Evolutionary conservation across 768 basidiomycete genomes (phyloP), one percentile per base, ranked within the genome.

Genomic region (Agrocybe pediades): DNA sequence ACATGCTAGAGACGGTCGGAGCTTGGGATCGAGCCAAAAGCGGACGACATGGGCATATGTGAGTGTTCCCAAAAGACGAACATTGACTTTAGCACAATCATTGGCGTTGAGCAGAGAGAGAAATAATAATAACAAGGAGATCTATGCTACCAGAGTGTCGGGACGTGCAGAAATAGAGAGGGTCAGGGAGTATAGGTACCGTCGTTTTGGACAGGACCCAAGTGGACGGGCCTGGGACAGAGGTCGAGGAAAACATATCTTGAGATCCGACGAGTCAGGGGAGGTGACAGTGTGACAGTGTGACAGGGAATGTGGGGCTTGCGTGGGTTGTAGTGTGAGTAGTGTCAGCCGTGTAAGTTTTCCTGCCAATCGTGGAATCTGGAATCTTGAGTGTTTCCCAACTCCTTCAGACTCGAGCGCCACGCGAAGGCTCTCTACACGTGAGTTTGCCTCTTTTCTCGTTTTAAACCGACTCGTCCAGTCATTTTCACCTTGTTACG

Each of bases 401-500:
- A 53, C 26, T 19, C 17, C 62, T 54, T 54, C 48, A 40, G 51
- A 48, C 53, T 59, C 44, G 33, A 46, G 46, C 55, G 55, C 64
- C 65, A 65, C 65, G 60, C 66, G 55, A 53, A 51, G 26, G 24
- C 41, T 49, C 33, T 41, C 43, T 46, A 65, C 64, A 62, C 66
- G 66, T 67, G 66, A 67, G 66, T 56, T 51, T 24, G 51, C 29
- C 29, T 24, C 53, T 47, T 55, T 53, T 54, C 49, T 53, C 47
- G 51, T 46, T 57, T 59, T 60, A 56, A 56, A 61, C n/a, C 46
- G 46, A 43, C 24, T 41, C 27, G 21, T 36, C 11, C 23, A 25
- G 16, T 19, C 21, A 24, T 41, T 11, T 39, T 45, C 40, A 26
- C 23, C 56, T 53, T 51, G 56, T 49, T 55, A 42, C 55, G 16